phyloP scores from a whole-genome alignment of 331 rosid species.

The Rhamnella rubrinervis region DNA sequence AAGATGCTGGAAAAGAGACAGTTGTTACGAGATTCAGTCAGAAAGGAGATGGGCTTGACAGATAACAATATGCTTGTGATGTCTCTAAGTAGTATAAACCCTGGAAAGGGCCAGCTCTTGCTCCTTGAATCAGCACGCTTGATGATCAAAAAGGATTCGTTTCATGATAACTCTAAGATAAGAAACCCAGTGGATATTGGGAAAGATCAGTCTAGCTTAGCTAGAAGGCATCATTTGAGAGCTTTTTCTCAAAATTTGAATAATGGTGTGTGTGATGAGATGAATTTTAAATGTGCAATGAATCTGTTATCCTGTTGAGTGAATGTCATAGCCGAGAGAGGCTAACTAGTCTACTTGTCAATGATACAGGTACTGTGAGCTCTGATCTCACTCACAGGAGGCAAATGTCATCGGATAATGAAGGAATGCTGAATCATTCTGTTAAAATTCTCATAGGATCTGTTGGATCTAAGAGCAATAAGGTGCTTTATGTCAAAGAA shows the following conservation, averaged over 20 bases:
- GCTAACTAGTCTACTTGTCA: conserved; percentile 30
- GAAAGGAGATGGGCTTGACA: conserved; percentile 83
- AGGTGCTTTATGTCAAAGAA: conserved; percentile 79
- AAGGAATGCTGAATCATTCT: conserved; percentile 39
- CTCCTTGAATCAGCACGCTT: conserved; percentile 74
- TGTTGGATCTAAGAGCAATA: conserved; percentile 95
- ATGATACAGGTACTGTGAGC: conserved; percentile 35
- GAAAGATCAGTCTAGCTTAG: conserved; percentile 39
- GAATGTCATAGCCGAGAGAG: conserved; percentile 19
- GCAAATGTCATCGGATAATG: conserved; percentile 34
- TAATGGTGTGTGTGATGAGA: conserved; percentile 28
- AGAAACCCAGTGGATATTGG: conserved; percentile 34
- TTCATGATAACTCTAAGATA: conserved; percentile 36
- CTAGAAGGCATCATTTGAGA: conserved; percentile 56
- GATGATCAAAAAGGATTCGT: conserved; percentile 42
- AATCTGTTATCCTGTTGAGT: conserved; percentile 37
- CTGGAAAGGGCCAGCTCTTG: conserved; percentile 92
- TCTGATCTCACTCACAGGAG: conserved; percentile 31
- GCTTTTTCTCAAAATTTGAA: conserved; percentile 49
- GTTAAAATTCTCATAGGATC: conserved; percentile 85
- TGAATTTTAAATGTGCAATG: conserved; percentile 23
- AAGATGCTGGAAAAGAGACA: conserved; percentile 75
- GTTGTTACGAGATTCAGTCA: conserved; percentile 66
- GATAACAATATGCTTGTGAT: conserved; percentile 84
- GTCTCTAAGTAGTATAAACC: conserved; percentile 90